Percentiles rank a stretch among this genome's conserved stretches.
phyloP scores from a whole-genome alignment of 2,329 filamentous ascomycete species.

The Penicillium rolfsii region DNA sequence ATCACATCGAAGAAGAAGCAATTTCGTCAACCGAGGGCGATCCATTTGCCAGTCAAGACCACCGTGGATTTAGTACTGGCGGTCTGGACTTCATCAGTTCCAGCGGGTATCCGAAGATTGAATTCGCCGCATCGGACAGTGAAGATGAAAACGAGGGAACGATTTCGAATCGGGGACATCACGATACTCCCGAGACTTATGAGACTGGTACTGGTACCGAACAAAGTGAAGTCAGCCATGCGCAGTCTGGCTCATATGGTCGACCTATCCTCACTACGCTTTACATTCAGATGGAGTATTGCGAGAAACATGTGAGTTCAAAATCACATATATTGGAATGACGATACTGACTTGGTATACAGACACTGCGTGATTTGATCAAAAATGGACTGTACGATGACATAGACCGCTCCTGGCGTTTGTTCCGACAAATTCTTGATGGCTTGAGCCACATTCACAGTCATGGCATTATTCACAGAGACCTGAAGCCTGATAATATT shows the following conservation, averaged over 20 bases:
- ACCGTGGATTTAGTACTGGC: constrained; percentile 66
- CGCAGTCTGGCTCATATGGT: constrained; percentile 52
- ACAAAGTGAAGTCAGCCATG: constrained; percentile 41
- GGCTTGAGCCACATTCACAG: constrained; percentile 88
- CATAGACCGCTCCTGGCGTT: constrained; percentile 78
- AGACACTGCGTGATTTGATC: constrained; percentile 88
- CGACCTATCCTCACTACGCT: constrained; percentile 71
- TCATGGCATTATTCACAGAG: constrained; percentile 89
- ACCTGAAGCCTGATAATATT: constrained; percentile 95
- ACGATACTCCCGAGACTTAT: constrained; percentile 29
- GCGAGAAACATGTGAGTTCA: constrained; percentile 74
- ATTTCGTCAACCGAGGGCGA: constrained; percentile 59
- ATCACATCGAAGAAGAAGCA: constrained; percentile 47
- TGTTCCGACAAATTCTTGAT: constrained; percentile 89
- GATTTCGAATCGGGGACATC: constrained; percentile 39
- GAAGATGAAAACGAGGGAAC: constrained; percentile 50
- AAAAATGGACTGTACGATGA: constrained; percentile 73
- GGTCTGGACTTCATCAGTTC: constrained; percentile 94
- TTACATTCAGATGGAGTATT: constrained; percentile 99
- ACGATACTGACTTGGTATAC: constrained; percentile 18
- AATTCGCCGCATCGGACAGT: constrained; percentile 65
- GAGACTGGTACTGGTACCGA: constrained; percentile 33
- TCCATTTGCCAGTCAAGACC: constrained; percentile 40
- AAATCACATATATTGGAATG: neutral
- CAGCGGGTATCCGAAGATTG: constrained; percentile 73